phyloP scores from a whole-genome alignment of 768 basidiomycete genomes.

The Dacryopinax spathularia region DNA sequence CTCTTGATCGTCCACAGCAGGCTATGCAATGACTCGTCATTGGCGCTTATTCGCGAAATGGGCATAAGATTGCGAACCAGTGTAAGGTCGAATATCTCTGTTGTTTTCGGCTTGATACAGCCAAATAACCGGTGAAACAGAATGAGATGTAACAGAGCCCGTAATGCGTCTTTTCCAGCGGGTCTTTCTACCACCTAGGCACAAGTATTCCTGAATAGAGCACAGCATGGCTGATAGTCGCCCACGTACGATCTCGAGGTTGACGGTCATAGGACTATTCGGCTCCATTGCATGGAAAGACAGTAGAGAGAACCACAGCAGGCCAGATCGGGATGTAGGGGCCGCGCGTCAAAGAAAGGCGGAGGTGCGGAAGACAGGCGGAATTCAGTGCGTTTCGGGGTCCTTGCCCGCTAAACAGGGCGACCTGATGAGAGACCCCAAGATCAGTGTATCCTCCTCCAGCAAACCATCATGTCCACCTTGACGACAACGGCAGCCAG shows the following conservation, averaged over 20 bases:
- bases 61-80: conserved; percentile 39
- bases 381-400: background rate
- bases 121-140: conserved; percentile 76
- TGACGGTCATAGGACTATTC: background rate
- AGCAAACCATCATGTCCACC: background rate
- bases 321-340: background rate
- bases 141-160: conserved; percentile 64
- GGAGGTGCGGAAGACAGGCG: background rate
- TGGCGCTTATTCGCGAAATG: background rate
- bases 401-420: background rate
- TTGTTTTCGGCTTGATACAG: conserved; percentile 56
- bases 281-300: background rate
- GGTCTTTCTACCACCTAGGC: conserved; percentile 55
- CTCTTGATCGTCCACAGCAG: conserved; percentile 58
- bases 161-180: conserved; percentile 57
- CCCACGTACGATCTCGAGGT: background rate
- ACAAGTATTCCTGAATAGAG: background rate
- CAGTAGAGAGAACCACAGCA: background rate
- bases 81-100: conserved; percentile 71
- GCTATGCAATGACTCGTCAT: conserved; percentile 29
- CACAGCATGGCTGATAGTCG: background rate
- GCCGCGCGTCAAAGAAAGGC: background rate
- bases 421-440: background rate
- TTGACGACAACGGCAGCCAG: background rate
- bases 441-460: background rate